Evolutionary conservation across 495 filamentous ascomycete species (phyloP).

Genomic region (Xylaria curta): DNA sequence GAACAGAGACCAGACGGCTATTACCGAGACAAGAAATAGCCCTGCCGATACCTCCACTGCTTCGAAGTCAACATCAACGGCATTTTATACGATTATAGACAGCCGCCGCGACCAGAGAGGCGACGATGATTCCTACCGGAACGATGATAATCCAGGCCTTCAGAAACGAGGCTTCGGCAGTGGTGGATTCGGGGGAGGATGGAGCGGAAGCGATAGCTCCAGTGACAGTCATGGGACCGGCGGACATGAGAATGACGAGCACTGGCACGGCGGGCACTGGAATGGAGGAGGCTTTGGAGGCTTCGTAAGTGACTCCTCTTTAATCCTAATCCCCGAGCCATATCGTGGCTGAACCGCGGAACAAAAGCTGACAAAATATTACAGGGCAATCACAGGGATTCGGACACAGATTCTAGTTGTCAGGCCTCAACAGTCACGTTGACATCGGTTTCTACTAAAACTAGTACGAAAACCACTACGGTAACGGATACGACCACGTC

Average conservation of each 20-base stretch:
- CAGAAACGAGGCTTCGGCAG: conserved; percentile 5
- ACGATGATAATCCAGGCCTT: not conserved
- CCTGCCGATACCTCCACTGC: not conserved
- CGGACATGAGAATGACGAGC: not conserved
- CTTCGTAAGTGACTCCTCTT: conserved; percentile 1
- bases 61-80: not conserved
- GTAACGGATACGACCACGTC: conserved; percentile 11
- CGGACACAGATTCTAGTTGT: not conserved
- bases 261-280: not conserved
- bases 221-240: not conserved
- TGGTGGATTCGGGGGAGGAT: conserved; percentile 8
- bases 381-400: not conserved
- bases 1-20: not conserved
- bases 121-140: not conserved
- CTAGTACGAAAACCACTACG: not conserved
- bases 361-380: not conserved
- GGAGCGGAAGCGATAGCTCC: not conserved
- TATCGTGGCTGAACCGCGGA: not conserved
- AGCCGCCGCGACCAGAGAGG: not conserved
- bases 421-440: not conserved
- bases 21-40: not conserved
- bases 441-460: not conserved
- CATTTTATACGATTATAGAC: not conserved
- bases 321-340: not conserved
- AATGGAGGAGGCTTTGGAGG: not conserved